These are phyloP conservation scores for Plantago lanceolata DNA, from an alignment of 305 asterid genomes.

Conservation along the genomic window DNA sequence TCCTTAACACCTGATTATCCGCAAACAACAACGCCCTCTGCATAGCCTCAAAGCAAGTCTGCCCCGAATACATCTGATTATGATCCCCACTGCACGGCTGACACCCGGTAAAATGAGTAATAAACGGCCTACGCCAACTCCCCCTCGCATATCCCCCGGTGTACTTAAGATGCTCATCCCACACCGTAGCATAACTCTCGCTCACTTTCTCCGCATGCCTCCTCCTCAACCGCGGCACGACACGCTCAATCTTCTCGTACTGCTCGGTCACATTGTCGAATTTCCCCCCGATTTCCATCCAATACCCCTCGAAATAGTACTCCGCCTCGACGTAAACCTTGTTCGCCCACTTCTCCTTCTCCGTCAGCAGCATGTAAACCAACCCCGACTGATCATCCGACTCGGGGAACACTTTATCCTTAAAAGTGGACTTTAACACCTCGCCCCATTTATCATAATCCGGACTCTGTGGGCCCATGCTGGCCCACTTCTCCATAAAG, in stretches of 20 bases:
- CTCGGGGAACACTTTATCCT: slow-evolving; percentile 65
- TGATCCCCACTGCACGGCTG: slow-evolving; percentile 95
- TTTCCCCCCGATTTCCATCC: slow-evolving; percentile 74
- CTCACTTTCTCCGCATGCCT: slow-evolving; percentile 76
- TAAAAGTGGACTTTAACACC: slow-evolving; percentile 39
- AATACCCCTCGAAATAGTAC: slow-evolving; percentile 80
- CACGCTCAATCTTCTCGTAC: slow-evolving; percentile 48
- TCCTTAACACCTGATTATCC: slow-evolving; percentile 86
- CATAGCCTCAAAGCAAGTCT: slow-evolving; percentile 73
- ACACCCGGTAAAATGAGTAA: slow-evolving; percentile 96
- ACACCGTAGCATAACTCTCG: slow-evolving; percentile 44
- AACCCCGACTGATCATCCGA: slow-evolving; percentile 88
- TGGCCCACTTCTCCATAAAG: slow-evolving; percentile 71
- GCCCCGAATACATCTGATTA: slow-evolving; percentile 70
- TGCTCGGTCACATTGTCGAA: slow-evolving; percentile 46
- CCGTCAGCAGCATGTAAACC: slow-evolving; percentile 52
- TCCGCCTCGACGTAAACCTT: slow-evolving; percentile 61
- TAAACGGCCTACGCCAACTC: slow-evolving; percentile 83
- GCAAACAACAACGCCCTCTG: slow-evolving; percentile 73
- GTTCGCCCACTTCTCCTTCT: slow-evolving; percentile 60
- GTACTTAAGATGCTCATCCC: slow-evolving; percentile 67
- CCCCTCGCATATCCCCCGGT: slow-evolving; percentile 54
- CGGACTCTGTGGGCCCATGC: slow-evolving; percentile 84
- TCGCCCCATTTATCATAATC: slow-evolving; percentile 74
- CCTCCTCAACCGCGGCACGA: slow-evolving; percentile 40